Evolutionary conservation across 192 early-diverging fungal genomes (phyloP).

Genomic region (Phlyctochytrium bullatum): DNA sequence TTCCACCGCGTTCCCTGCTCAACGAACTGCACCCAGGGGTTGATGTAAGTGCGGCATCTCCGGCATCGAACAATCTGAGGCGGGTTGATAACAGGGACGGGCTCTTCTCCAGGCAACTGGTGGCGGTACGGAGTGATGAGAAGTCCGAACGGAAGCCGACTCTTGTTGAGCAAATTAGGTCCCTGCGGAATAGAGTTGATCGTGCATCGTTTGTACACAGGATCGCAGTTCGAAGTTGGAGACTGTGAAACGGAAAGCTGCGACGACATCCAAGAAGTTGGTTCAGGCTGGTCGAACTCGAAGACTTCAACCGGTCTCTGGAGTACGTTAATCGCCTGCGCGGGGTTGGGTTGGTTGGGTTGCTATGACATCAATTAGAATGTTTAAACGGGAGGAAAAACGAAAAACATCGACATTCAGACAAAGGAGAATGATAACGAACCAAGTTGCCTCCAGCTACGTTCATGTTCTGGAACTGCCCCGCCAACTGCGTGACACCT

Average conservation of each 20-base stretch:
- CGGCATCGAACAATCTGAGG: conserved; percentile 90
- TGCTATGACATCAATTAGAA: not conserved
- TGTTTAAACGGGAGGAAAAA: not conserved
- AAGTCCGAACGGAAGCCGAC: conserved; percentile 85
- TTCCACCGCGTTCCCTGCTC: conserved; percentile 96
- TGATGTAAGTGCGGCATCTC: conserved; percentile 93
- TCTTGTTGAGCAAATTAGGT: conserved; percentile 77
- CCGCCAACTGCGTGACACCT: conserved; percentile 11
- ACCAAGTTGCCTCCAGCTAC: conserved; percentile 4
- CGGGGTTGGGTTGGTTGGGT: not conserved
- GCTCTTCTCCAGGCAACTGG: conserved; percentile 70
- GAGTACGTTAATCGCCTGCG: conserved; percentile 18
- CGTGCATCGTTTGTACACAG: conserved; percentile 85
- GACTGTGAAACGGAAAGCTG: conserved; percentile 45
- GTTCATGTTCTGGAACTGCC: conserved; percentile 23
- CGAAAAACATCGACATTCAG: not conserved
- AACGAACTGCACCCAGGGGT: conserved; percentile 92
- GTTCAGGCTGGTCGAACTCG: conserved; percentile 8
- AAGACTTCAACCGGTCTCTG: conserved; percentile 7
- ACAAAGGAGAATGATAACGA: too few relatives aligned
- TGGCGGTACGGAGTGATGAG: conserved; percentile 86
- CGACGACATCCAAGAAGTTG: conserved; percentile 10
- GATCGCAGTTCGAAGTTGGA: conserved; percentile 61
- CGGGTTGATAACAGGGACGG: conserved; percentile 84
- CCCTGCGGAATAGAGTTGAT: conserved; percentile 87